Percentiles rank a stretch among this genome's conserved stretches.
Evolutionary conservation across 2,329 filamentous ascomycete species (phyloP).

Genomic region (Dactylellina drechsleri): DNA sequence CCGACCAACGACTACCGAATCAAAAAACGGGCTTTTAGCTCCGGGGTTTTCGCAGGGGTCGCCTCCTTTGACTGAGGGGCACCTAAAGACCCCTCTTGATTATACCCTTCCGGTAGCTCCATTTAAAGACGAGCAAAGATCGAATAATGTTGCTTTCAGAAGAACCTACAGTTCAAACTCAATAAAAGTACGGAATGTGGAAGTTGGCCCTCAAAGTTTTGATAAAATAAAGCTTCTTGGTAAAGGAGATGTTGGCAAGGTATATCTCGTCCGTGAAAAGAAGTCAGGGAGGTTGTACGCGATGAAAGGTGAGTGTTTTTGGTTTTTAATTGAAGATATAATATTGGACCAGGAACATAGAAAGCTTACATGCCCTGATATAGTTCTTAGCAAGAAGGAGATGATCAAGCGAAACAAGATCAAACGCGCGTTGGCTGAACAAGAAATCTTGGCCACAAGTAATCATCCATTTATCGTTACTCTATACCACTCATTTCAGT

Average conservation of each 20-base stretch:
- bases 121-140: slow-evolving; percentile 72
- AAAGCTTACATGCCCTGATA: slow-evolving; percentile 2
- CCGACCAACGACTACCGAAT: slow-evolving; percentile 83
- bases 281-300: slow-evolving; percentile 95
- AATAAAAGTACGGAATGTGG: slow-evolving; percentile 96
- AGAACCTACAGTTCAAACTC: slow-evolving; percentile 99
- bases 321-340: not conserved
- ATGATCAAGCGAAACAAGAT: slow-evolving; percentile 99
- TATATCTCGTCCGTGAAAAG: slow-evolving; percentile 97
- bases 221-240: slow-evolving; percentile 99
- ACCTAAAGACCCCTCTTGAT: slow-evolving; percentile 61
- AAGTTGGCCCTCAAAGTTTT: slow-evolving; percentile 93
- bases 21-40: slow-evolving; percentile 70
- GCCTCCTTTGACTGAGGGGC: slow-evolving; percentile 64
- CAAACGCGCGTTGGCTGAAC: slow-evolving; percentile 95
- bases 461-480: slow-evolving; percentile 99
- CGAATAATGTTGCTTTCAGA: slow-evolving; percentile 74
- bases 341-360: not conserved
- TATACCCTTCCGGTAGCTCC: slow-evolving; percentile 64
- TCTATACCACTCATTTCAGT: slow-evolving; percentile 98
- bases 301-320: slow-evolving; percentile 82
- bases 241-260: slow-evolving; percentile 98
- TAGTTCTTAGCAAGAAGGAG: slow-evolving; percentile 98
- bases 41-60: slow-evolving; percentile 51
- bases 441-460: slow-evolving; percentile 97